Evolutionary conservation across 2,329 filamentous ascomycete species (phyloP).

Genomic region (Diaporthe longicolla): DNA sequence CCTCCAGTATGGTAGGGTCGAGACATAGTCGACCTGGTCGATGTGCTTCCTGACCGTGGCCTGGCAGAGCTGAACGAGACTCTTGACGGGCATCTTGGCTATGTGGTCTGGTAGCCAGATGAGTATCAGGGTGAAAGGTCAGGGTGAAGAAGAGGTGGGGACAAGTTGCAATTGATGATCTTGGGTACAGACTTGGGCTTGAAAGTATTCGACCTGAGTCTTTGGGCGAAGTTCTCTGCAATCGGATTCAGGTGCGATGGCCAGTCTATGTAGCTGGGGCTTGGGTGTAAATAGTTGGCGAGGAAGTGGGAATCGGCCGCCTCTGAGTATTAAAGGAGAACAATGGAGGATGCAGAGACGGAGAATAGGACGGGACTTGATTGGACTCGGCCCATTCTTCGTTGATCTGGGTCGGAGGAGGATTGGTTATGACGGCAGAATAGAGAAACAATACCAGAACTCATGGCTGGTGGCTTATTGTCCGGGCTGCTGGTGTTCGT

Average conservation of each 20-base stretch:
- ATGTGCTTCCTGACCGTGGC: slow-evolving; percentile 24
- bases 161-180: background rate
- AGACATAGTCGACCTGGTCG: slow-evolving; percentile 31
- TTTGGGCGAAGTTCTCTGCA: background rate
- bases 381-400: slow-evolving; percentile 24
- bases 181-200: background rate
- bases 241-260: background rate
- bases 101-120: background rate
- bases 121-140: background rate
- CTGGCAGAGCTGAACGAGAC: slow-evolving; percentile 25
- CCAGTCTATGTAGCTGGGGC: background rate
- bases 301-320: background rate
- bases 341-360: background rate
- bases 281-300: background rate
- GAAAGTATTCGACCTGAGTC: background rate
- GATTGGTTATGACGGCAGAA: background rate
- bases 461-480: slow-evolving; percentile 18
- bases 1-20: slow-evolving; percentile 64
- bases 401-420: background rate
- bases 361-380: background rate
- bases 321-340: slow-evolving; percentile 19
- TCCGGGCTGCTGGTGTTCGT: background rate
- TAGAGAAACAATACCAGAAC: slow-evolving; percentile 9
- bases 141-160: background rate
- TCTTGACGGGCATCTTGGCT: slow-evolving; percentile 19